Conservation (phyloP, 139 green algal species). For the Chlamydomonas urium region DNA sequence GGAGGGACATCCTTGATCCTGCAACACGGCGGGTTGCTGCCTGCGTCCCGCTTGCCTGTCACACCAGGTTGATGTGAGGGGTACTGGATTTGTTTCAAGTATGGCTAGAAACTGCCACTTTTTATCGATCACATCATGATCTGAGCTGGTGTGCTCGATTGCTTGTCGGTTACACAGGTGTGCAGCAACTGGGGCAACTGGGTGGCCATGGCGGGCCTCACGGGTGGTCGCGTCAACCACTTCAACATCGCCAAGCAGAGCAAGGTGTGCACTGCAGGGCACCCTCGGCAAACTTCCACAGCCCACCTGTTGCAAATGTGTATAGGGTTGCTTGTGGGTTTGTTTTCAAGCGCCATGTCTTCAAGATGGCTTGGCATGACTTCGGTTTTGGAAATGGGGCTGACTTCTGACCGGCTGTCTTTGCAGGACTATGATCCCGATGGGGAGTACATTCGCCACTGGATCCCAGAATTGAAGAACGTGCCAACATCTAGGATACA, state of each 20-base stretch:
- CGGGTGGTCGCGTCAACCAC: conserved; percentile 79
- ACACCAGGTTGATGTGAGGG: not conserved
- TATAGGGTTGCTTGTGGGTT: not conserved
- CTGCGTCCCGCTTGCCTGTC: not conserved
- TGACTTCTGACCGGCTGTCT: not conserved
- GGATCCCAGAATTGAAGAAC: conserved; percentile 82
- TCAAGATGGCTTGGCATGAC: not conserved
- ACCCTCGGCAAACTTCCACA: not conserved
- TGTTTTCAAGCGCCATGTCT: not conserved
- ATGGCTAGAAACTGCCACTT: no score
- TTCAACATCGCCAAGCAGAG: conserved; percentile 95
- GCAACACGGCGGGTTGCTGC: not conserved
- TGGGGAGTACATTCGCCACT: conserved; percentile 84
- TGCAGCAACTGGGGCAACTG: conserved; percentile 94
- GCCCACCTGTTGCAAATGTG: not conserved
- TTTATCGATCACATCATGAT: not conserved
- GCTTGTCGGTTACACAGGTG: conserved; percentile 85
- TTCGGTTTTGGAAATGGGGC: not conserved
- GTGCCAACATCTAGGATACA: conserved; percentile 67
- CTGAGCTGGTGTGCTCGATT: not conserved
- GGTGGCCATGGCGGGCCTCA: conserved; percentile 69
- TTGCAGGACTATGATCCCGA: conserved; percentile 78
- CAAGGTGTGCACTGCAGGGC: conserved; percentile 26
- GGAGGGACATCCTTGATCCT: not conserved
- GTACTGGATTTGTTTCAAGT: not conserved